Evolutionary conservation across 768 basidiomycete genomes (phyloP).

Genomic region (Hygrophorus russula): DNA sequence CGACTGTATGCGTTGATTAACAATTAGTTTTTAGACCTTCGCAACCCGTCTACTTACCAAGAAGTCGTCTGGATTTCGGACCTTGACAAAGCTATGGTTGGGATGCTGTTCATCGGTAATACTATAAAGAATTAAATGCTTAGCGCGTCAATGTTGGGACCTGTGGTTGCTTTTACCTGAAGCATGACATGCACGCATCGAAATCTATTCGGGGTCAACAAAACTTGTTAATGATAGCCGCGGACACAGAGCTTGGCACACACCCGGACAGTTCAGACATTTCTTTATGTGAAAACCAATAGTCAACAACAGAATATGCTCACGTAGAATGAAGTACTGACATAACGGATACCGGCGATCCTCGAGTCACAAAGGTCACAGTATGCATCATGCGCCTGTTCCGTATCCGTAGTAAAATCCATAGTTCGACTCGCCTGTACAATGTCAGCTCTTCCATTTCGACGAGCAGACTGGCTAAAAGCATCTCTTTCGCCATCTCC

Average conservation of each 20-base stretch:
- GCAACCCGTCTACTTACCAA: slow-evolving; percentile 32
- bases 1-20: background rate
- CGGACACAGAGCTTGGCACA: background rate
- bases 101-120: slow-evolving; percentile 72
- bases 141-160: background rate
- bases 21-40: background rate
- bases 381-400: slow-evolving; percentile 45
- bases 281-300: slow-evolving; percentile 33
- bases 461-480: background rate
- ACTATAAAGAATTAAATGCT: slow-evolving; percentile 17
- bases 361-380: slow-evolving; percentile 72
- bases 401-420: slow-evolving; percentile 6
- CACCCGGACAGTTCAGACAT: slow-evolving; percentile 59
- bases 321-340: slow-evolving; percentile 23
- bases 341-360: slow-evolving; percentile 64
- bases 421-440: background rate
- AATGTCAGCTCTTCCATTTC: background rate
- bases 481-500: slow-evolving; percentile 24
- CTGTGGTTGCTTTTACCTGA: slow-evolving; percentile 26
- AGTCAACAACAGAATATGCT: background rate
- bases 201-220: slow-evolving; percentile 33
- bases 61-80: slow-evolving; percentile 41
- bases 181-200: slow-evolving; percentile 65
- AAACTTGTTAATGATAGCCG: background rate
- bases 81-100: slow-evolving; percentile 56